Evolutionary conservation across 305 asterid genomes (phyloP).

Genomic region (Solanum aculeatissimum): DNA sequence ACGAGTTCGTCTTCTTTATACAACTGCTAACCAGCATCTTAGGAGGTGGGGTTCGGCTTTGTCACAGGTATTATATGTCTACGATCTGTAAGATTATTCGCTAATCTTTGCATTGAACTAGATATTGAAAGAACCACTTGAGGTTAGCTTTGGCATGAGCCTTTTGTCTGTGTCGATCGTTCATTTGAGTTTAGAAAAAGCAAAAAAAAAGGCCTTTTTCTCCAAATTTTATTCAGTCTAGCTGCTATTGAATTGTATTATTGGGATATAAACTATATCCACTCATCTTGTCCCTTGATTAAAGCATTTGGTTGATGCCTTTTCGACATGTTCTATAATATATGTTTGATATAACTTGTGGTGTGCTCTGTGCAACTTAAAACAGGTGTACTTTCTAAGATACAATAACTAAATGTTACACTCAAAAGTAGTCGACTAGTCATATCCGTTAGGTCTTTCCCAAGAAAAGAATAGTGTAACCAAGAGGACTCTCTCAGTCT

Average conservation of each 20-base stretch:
- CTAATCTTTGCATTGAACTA: neutral
- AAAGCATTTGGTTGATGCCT: neutral
- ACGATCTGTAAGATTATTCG: neutral
- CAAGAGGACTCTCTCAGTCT: neutral
- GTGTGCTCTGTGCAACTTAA: neutral
- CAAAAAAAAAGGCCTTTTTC: neutral
- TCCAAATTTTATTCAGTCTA: neutral
- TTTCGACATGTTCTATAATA: neutral
- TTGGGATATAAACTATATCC: neutral
- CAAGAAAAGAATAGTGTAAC: neutral
- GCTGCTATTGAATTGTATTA: neutral
- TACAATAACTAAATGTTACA: neutral
- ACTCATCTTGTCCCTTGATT: neutral
- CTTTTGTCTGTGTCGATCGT: neutral
- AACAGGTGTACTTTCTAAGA: neutral
- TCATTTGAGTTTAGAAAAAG: neutral
- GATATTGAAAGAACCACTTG: neutral
- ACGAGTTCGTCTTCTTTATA: neutral
- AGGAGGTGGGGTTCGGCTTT: neutral
- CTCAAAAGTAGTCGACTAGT: neutral
- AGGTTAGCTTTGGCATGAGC: neutral
- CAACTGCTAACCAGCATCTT: neutral
- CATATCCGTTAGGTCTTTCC: neutral
- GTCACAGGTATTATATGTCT: neutral
- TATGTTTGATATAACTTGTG: neutral